Base-by-base conservation (phyloP, 331 rosid species). In the Acacia pycnantha region DNA sequence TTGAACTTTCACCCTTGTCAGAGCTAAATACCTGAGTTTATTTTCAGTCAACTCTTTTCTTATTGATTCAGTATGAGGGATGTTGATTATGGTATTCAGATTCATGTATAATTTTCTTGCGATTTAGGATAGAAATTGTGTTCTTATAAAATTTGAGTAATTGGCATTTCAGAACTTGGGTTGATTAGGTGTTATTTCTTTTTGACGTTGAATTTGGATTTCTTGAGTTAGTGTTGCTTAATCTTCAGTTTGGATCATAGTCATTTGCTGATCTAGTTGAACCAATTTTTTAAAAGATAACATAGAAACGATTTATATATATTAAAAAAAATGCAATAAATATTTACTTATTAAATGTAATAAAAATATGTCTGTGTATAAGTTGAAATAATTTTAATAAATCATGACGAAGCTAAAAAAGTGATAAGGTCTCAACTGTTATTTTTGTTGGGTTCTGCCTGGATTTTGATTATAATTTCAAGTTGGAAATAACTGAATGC, bases 11-110 rank as follows among this genome's bases (percentile, higher is more conserved):
- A 41, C 29, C 66, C 51, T 70, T 62, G 40, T 79, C 58, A 16
- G 16, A 33, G 80, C 64, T 78, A 74, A 70, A 86, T 70, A 31
- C 67, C 44, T 58, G 51, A 40, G 47, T 56, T 21, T 51, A 58
- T 79, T 41, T 65, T 19, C 46, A 73, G 40, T 44, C 8, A 48
- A 44, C 77, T 69, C 33, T 19, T 67, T 11, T 8, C 47, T 66
- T 35, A 16, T 33, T 33, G 22, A 18, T 66, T 9, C 44, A 16
- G 24, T 29, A 66, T 33, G 71, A 33, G 71, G 44, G 22, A 65
- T 33, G 21, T 33, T 66, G 18, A 66, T 31, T 31, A 29, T 16
- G 24, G 22, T 33, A 33, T 66, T 33, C 8, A 21, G 43, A 16
- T 66, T 66, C n/a, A 33, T 15, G 18, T 64, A 64, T 29, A 21